These are phyloP conservation scores for Corymbia calophylla DNA, from an alignment of 441 rosid species.

Conservation along the genomic window DNA sequence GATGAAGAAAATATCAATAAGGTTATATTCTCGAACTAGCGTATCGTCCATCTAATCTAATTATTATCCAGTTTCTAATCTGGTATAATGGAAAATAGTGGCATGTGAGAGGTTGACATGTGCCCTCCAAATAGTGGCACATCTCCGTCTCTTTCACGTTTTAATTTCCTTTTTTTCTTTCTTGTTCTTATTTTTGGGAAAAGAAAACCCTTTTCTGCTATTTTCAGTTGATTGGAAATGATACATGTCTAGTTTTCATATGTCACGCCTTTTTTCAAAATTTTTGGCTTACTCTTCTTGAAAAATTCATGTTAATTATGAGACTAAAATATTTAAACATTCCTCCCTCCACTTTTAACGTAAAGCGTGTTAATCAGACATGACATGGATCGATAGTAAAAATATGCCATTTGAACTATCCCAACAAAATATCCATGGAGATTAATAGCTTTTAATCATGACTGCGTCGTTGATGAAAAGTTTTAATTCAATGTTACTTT, in stretches of 20 bases:
- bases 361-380: background rate
- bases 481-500: background rate
- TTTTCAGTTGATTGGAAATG: background rate
- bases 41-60: background rate
- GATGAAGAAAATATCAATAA: background rate
- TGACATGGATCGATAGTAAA: background rate
- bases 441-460: background rate
- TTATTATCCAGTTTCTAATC: background rate
- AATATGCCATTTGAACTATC: background rate
- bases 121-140: background rate
- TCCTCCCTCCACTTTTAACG: background rate
- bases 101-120: background rate
- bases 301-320: background rate
- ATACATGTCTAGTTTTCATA: background rate
- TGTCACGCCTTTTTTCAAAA: background rate
- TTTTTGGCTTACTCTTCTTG: background rate
- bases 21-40: background rate
- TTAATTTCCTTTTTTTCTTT: background rate
- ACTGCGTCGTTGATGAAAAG: background rate
- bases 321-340: background rate
- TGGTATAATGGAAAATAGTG: background rate
- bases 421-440: background rate
- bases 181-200: background rate
- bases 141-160: background rate
- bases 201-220: background rate